Conservation (phyloP, 192 early-diverging fungal genomes). For the Martensiomyces pterosporus region DNA sequence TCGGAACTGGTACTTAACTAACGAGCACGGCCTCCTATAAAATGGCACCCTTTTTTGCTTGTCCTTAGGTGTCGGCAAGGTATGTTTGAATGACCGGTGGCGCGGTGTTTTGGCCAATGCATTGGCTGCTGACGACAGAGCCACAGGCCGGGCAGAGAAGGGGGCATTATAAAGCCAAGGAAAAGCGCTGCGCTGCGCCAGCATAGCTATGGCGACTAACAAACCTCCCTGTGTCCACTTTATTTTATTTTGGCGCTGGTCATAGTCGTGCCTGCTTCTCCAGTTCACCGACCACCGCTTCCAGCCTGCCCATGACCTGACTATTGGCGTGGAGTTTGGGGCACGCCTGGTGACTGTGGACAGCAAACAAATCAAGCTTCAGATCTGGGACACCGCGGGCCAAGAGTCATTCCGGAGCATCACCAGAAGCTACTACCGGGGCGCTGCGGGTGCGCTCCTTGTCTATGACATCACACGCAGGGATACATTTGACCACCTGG, state of each 20-base stretch:
- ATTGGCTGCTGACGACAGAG: too few relatives aligned
- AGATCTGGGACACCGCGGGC: slow-evolving; percentile 94
- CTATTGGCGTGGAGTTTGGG: slow-evolving; percentile 84
- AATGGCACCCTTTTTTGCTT: slow-evolving; percentile 4
- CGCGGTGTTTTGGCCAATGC: too few relatives aligned
- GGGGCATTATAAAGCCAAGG: too few relatives aligned
- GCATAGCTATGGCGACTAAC: too few relatives aligned
- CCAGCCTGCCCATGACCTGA: slow-evolving; percentile 74
- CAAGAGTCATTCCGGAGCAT: slow-evolving; percentile 85
- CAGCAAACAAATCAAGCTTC: slow-evolving; percentile 82
- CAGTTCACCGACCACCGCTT: slow-evolving; percentile 83
- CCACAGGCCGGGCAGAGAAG: too few relatives aligned
- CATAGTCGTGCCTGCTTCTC: slow-evolving; percentile 67
- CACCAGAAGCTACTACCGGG: slow-evolving; percentile 79
- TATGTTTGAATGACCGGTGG: too few relatives aligned
- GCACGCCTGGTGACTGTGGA: slow-evolving; percentile 71
- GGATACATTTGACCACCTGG: slow-evolving; percentile 73
- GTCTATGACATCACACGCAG: slow-evolving; percentile 82
- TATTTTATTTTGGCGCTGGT: slow-evolving; percentile 44
- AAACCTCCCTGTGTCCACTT: too few relatives aligned
- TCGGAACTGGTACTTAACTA: too few relatives aligned
- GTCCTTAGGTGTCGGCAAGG: slow-evolving; percentile 69
- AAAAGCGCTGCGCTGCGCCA: too few relatives aligned
- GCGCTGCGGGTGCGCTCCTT: slow-evolving; percentile 72
- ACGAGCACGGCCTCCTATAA: too few relatives aligned